Percentiles rank a stretch among this genome's conserved stretches.
phyloP scores from a whole-genome alignment of 2,329 filamentous ascomycete species.

The Elsinoe ampelina region DNA sequence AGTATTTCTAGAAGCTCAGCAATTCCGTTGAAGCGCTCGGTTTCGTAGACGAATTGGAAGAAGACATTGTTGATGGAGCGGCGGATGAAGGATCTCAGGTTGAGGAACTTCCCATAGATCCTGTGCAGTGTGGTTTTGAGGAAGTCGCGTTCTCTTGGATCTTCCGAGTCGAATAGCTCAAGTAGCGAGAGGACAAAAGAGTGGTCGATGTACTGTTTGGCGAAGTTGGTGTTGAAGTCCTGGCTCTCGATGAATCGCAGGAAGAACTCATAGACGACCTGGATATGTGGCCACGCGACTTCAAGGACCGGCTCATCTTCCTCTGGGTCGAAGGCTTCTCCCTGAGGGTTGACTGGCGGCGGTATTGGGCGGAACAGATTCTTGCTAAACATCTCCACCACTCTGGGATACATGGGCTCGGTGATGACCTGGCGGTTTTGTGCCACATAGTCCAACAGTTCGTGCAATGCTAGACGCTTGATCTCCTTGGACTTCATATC shows the following conservation, averaged over 20 bases:
- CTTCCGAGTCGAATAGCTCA: constrained; percentile 97
- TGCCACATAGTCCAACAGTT: constrained; percentile 93
- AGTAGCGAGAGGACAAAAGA: constrained; percentile 90
- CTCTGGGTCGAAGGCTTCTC: constrained; percentile 95
- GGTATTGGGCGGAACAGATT: constrained; percentile 96
- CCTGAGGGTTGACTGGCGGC: constrained; percentile 93
- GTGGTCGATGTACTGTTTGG: constrained; percentile 97
- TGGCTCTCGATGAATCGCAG: constrained; percentile 97
- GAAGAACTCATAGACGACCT: constrained; percentile 99
- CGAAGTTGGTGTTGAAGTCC: constrained; percentile 99
- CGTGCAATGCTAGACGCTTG: constrained; percentile 90
- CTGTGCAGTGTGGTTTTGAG: constrained; percentile 95
- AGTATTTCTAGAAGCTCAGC: constrained; percentile 93
- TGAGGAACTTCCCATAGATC: constrained; percentile 98
- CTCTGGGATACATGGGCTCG: constrained; percentile 95
- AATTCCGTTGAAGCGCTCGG: constrained; percentile 96
- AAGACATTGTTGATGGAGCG: constrained; percentile 99
- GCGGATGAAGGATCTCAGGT: constrained; percentile 91
- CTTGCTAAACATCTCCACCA: constrained; percentile 99
- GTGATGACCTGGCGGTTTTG: constrained; percentile 98
- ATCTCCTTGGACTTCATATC: constrained; percentile 99
- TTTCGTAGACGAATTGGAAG: constrained; percentile 99
- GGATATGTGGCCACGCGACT: constrained; percentile 98
- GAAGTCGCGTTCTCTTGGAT: constrained; percentile 92
- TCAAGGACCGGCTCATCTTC: constrained; percentile 97